A percentile compares a stretch with the other conserved stretches of the same genome.
These are phyloP conservation scores for Lichtheimia hyalospora DNA, from an alignment of 371 early-diverging fungal species.

Conservation along the genomic window DNA sequence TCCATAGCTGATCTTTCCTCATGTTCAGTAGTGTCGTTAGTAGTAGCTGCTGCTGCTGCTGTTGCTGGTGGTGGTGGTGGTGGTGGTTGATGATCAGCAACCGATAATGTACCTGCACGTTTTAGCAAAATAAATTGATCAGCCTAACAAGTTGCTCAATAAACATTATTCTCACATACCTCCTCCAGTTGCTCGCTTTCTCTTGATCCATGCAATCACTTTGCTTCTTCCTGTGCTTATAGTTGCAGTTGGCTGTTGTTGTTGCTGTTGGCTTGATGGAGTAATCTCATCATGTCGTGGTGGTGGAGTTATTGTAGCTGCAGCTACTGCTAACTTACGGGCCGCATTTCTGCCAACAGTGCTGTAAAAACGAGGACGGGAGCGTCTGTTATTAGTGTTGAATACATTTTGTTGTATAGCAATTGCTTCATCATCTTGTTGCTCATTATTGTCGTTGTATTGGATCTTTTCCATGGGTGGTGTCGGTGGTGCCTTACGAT, in stretches of 20 bases:
- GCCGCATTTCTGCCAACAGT: conserved; percentile 4
- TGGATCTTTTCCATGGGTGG: neutral
- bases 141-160: no score
- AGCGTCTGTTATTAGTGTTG: neutral
- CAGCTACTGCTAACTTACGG: neutral
- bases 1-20: no score
- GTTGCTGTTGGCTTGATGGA: neutral
- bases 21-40: no score
- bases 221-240: neutral
- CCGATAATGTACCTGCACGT: no score
- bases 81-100: neutral
- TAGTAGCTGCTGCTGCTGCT: conserved; percentile 1
- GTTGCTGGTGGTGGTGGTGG: neutral
- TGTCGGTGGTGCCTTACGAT: neutral
- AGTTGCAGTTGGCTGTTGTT: neutral
- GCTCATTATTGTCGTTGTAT: neutral
- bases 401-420: neutral
- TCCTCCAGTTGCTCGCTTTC: conserved; percentile 11
- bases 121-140: no score
- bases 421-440: neutral
- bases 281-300: neutral
- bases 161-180: no score
- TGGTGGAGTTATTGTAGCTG: neutral
- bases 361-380: conserved; percentile 1
- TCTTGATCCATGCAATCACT: conserved; percentile 18